A percentile compares a stretch with the other conserved stretches of the same genome.
These are phyloP conservation scores for Exophiala mesophila DNA, from an alignment of 2,329 filamentous ascomycete species.

Conservation along the genomic window DNA sequence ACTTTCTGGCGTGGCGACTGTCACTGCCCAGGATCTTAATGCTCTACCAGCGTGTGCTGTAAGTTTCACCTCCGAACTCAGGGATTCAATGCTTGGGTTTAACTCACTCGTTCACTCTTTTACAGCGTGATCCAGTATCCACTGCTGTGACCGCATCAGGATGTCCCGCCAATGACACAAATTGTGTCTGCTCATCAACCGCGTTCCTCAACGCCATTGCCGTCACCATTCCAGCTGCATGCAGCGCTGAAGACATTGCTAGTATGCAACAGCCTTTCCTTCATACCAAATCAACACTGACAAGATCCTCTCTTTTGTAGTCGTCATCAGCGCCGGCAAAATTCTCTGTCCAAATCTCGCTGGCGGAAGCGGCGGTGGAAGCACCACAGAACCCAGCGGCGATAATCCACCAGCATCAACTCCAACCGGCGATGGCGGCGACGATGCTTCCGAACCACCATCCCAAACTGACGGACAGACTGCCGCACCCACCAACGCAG, in stretches of 20 bases:
- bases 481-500: conserved; percentile 6
- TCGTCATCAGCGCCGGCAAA: conserved; percentile 12
- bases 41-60: conserved; percentile 19
- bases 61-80: conserved; percentile 4
- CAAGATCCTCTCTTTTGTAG: conserved; percentile 5
- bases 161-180: conserved; percentile 11
- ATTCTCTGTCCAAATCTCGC: conserved; percentile 11
- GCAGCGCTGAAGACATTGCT: conserved; percentile 13
- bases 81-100: no score
- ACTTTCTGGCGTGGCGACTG: conserved; percentile 9
- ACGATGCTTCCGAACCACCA: not conserved
- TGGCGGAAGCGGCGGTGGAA: not conserved
- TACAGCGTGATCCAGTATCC: conserved; percentile 15
- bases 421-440: not conserved
- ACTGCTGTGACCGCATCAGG: conserved; percentile 14
- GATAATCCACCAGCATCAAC: not conserved
- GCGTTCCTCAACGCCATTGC: conserved; percentile 19
- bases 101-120: no score
- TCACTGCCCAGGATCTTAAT: conserved; percentile 15
- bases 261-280: no score
- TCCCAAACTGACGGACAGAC: conserved; percentile 6
- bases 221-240: conserved; percentile 14
- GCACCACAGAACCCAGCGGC: not conserved
- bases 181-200: conserved; percentile 17
- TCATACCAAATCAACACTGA: no score